Conservation (phyloP, 108 stramenopile species). For the Pseudonitzschia pungens region DNA sequence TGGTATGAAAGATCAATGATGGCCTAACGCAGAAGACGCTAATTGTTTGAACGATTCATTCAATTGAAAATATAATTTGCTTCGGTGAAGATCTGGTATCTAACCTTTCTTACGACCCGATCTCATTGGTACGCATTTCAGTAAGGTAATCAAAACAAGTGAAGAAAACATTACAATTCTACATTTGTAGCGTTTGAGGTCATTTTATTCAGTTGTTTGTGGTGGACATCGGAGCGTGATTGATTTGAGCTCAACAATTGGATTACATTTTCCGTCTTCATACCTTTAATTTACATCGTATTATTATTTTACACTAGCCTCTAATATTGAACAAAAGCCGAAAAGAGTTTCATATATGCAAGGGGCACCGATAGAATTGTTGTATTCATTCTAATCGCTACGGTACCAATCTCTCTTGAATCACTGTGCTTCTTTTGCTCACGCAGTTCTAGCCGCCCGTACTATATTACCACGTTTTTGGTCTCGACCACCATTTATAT, state of each 20-base stretch:
- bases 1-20: neutral
- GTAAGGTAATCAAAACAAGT: neutral
- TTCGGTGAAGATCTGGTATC: no score
- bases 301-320: no score
- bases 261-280: no score
- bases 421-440: neutral
- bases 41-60: neutral
- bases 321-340: no score
- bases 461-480: neutral
- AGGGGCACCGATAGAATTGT: neutral
- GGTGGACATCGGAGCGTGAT: no score
- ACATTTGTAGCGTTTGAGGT: neutral
- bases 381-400: neutral
- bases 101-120: no score
- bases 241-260: no score
- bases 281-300: no score
- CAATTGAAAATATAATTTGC: neutral
- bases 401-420: neutral
- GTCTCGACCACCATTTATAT: neutral
- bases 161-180: neutral
- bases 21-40: neutral
- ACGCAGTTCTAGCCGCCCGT: slow-evolving; percentile 2
- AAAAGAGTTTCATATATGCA: no score
- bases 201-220: neutral
- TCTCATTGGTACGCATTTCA: neutral